These are phyloP conservation scores for Boletellus dicymbophilus DNA, from an alignment of 1,284 basidiomycete species.

Conservation along the genomic window DNA sequence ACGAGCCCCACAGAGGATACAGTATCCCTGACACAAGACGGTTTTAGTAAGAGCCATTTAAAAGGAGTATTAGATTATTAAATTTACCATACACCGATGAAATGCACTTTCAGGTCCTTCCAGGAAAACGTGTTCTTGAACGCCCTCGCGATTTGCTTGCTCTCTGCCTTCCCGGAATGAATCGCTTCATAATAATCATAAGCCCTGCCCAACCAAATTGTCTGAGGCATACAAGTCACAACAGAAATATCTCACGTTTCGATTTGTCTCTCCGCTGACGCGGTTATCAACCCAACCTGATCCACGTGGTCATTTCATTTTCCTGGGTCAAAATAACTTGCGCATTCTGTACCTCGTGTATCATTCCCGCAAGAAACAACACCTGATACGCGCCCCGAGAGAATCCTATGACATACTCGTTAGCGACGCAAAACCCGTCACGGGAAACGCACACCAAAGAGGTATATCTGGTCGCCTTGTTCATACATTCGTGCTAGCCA, in stretches of 20 bases:
- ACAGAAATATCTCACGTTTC: constrained; percentile 15
- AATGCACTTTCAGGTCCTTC: constrained; percentile 35
- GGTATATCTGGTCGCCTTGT: constrained; percentile 41
- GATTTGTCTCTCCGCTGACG: constrained; percentile 28
- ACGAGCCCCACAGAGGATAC: constrained; percentile 34
- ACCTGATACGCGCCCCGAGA: constrained; percentile 50
- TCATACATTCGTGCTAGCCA: constrained; percentile 42
- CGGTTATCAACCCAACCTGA: constrained; percentile 26
- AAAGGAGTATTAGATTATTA: not conserved
- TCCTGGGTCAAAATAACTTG: not conserved
- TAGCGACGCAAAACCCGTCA: not conserved
- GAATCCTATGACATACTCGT: constrained; percentile 34
- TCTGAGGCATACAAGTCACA: not conserved
- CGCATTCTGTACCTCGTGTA: constrained; percentile 32
- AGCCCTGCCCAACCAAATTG: constrained; percentile 31
- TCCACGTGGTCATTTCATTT: constrained; percentile 1
- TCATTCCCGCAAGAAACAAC: constrained; percentile 43
- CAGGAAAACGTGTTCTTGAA: constrained; percentile 43
- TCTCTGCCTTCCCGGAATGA: constrained; percentile 10
- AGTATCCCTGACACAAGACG: constrained; percentile 36
- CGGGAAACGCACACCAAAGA: constrained; percentile 37
- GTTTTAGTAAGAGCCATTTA: too few species aligned
- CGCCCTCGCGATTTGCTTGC: constrained; percentile 17
- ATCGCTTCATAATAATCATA: constrained; percentile 38
- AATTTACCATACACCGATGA: constrained; percentile 42